Evolutionary conservation across 805 yeast genomes (phyloP), one percentile per base, ranked within the genome.

Genomic region (Schizosaccharomyces pombe): DNA sequence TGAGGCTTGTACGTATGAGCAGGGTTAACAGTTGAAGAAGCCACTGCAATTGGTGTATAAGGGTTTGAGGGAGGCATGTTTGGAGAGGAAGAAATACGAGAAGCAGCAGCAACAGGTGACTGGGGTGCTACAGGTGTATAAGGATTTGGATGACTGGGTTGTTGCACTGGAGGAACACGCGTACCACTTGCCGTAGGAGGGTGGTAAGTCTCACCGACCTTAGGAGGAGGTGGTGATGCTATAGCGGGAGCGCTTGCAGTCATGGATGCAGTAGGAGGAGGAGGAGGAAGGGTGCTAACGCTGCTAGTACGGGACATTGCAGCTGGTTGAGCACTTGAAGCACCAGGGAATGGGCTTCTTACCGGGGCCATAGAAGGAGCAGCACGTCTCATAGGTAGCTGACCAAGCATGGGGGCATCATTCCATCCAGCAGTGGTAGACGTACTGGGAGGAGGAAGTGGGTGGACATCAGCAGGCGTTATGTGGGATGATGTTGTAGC

Each of bases 1-100:
- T n/a, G n/a, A n/a, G 30, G 63, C 59, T 31, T 72, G 68, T 8
- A 72, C 74, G 57, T 69, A 71, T 47, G 74, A 70, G 60, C 61
- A 32, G 56, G 33, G 30, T 39, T 40, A 49, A 52, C 8, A 32
- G 49, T n/a, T 14, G 57, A 47, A 16, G 57, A 54, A 30, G 56
- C 56, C 3, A 57, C 40, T 9, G 54, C 29, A 9, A 28, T 12
- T 24, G 56, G 56, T 5, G 54, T 55, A 19, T 47, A 47, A 24
- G 55, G 26, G 19, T 37, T 54, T n/a, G 57, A 56, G 32, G 55
- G 28, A 19, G 55, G 53, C 12, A 34, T 55, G 5, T 51, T 52
- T 28, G 31, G 39, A 4, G 58, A 53, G 12, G 61, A 49, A 24
- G 57, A 51, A 14, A 57, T 24, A 11, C 54, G 33, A 1, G 57